Conservation (phyloP, 179 eudicot genomes). For the Spergularia azorica region DNA sequence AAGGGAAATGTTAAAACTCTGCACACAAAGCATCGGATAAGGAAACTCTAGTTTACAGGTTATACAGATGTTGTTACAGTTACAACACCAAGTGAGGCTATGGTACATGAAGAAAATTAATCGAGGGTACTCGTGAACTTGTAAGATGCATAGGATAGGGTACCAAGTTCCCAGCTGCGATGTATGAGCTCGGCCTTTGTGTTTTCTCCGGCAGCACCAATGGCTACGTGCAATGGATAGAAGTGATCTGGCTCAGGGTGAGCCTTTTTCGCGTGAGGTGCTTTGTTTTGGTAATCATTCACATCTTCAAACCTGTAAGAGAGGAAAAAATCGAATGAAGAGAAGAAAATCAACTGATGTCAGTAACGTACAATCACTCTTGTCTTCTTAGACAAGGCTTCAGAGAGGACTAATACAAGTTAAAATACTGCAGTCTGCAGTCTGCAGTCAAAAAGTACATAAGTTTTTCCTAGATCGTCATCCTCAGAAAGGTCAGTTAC, state of each 20-base stretch:
- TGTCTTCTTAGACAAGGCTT: too few relatives aligned
- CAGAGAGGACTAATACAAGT: too few relatives aligned
- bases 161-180: conserved; percentile 56
- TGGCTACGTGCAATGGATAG: conserved; percentile 73
- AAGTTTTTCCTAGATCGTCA: too few relatives aligned
- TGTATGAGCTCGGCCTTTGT: conserved; percentile 67
- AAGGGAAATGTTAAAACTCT: too few relatives aligned
- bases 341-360: background rate
- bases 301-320: conserved; percentile 59
- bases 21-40: too few relatives aligned
- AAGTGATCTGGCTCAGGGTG: conserved; percentile 80
- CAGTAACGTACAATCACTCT: too few relatives aligned
- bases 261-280: conserved; percentile 62
- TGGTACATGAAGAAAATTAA: background rate
- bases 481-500: too few relatives aligned
- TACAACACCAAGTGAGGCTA: background rate
- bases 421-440: too few relatives aligned
- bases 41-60: background rate
- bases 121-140: conserved; percentile 40
- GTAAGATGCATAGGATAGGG: conserved; percentile 76
- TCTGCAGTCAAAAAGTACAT: too few relatives aligned
- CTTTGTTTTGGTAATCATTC: conserved; percentile 50
- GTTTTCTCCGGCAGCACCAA: conserved; percentile 66
- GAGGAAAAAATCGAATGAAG: background rate
- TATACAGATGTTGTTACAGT: background rate